Base-by-base conservation (phyloP, 305 asterid species). In the Rubia balearica region DNA sequence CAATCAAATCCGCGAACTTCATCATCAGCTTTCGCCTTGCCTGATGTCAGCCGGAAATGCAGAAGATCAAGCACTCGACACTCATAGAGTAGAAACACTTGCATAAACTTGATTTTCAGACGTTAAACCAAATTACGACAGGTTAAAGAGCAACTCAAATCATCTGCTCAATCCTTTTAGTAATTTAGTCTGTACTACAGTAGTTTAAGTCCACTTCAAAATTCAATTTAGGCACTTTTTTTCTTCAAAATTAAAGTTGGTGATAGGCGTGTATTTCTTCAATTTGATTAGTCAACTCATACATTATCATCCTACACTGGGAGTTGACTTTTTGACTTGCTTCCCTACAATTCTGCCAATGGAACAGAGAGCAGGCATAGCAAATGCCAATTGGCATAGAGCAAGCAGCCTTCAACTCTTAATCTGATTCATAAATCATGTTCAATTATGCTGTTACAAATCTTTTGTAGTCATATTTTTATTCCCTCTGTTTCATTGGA, bases 1-100 rank as follows among this genome's bases (percentile, higher is more conserved):
- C 72, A 0, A 83, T 83, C 56, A 83, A 71, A 19, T 83, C 81
- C 0, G 86, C 83, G 3, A 77, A 80, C 59, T 83, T 83, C 84
- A 80, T 19, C 71, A 83, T 73, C 66, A 80, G 53, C 67, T 63
- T 75, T 75, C 81, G 64, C 69, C 86, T 80, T 70, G 65, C 84
- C 86, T 83, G 68, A 10, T 55, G 27, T 12, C 45, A 61, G 13
- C 3, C 0, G 9, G 10, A 60, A 71, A 45, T 19, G 62, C 49
- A 71, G 24, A 62, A 46, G 24, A 71, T 14, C 19, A 41, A 3
- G 41, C 0, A 14, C 2, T 1, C 8, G 46, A n/a, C n/a, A n/a
- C n/a, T n/a, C n/a, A n/a, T n/a, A n/a, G n/a, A n/a, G n/a, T n/a
- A n/a, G n/a, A n/a, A 3, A 1, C n/a, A 30, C 41, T 27, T 14